Conservation (phyloP, 345 rosid genomes). For the Brassica cretica region DNA sequence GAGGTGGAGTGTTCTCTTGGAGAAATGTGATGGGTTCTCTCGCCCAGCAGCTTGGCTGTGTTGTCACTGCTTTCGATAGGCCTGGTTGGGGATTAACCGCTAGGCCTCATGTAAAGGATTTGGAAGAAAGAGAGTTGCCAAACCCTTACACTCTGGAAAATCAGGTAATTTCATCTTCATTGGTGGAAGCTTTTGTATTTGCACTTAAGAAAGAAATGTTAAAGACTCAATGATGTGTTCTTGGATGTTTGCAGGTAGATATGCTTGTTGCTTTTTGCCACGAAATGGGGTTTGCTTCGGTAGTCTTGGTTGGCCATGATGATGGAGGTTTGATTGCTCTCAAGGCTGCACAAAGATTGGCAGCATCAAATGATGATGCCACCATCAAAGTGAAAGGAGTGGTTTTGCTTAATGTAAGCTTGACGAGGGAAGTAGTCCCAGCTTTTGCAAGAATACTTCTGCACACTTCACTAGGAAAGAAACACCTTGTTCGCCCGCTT, state of each 20-base stretch:
- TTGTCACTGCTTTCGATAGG: constrained; percentile 89
- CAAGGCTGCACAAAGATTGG: constrained; percentile 72
- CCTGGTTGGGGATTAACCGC: constrained; percentile 98
- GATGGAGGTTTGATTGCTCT: constrained; percentile 96
- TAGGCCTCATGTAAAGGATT: constrained; percentile 64
- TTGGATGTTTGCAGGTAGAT: constrained; percentile 67
- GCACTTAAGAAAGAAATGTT: background rate
- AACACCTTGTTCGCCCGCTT: constrained; percentile 87
- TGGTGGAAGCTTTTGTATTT: background rate
- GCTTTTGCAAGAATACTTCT: constrained; percentile 85
- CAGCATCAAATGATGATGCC: constrained; percentile 51
- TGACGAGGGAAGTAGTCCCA: constrained; percentile 93
- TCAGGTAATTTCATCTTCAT: constrained; percentile 52
- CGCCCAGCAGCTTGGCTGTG: constrained; percentile 69
- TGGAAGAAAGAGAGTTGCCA: constrained; percentile 77
- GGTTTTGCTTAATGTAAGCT: constrained; percentile 73
- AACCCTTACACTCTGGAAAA: constrained; percentile 84
- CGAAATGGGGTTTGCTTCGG: constrained; percentile 90
- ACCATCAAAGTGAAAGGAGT: constrained; percentile 72
- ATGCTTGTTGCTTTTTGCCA: constrained; percentile 87
- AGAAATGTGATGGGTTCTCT: constrained; percentile 88
- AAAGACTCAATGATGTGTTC: constrained; percentile 5
- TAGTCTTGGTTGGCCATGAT: constrained; percentile 91
- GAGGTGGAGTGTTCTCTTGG: constrained; percentile 98
- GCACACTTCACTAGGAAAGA: constrained; percentile 89